These are phyloP conservation scores for Aspergillus sp. DNA, from an alignment of 2,329 filamentous ascomycete genomes.

Conservation along the genomic window DNA sequence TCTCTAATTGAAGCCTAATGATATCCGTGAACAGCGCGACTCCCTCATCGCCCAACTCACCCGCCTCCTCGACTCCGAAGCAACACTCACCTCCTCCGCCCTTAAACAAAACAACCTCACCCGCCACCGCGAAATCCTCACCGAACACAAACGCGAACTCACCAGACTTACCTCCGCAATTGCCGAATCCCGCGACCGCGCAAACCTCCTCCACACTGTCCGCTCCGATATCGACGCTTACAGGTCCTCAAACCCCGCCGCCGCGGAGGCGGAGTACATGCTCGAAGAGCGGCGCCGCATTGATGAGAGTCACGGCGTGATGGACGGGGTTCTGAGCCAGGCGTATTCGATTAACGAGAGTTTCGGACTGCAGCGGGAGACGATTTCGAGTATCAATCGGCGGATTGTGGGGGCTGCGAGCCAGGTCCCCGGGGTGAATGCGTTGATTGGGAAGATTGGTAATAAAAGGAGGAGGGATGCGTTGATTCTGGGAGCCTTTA, in stretches of 20 bases:
- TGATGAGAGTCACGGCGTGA: slow-evolving; percentile 86
- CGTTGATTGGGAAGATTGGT: slow-evolving; percentile 87
- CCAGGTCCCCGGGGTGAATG: slow-evolving; percentile 91
- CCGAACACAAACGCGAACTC: slow-evolving; percentile 84
- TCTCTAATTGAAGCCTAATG: background rate
- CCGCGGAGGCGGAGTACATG: slow-evolving; percentile 95
- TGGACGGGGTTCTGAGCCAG: slow-evolving; percentile 88
- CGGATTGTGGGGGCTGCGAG: slow-evolving; percentile 87
- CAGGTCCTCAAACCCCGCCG: slow-evolving; percentile 77
- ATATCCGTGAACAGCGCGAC: slow-evolving; percentile 67
- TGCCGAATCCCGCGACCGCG: slow-evolving; percentile 77
- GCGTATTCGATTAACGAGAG: slow-evolving; percentile 96
- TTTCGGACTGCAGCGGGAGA: slow-evolving; percentile 86
- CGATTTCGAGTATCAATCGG: slow-evolving; percentile 83
- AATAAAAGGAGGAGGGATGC: slow-evolving; percentile 94
- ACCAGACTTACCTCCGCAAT: slow-evolving; percentile 74
- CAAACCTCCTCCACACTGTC: slow-evolving; percentile 88
- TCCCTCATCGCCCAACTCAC: slow-evolving; percentile 78
- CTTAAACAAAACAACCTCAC: slow-evolving; percentile 97
- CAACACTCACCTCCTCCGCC: slow-evolving; percentile 81
- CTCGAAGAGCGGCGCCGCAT: slow-evolving; percentile 83
- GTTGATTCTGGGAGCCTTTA: slow-evolving; percentile 88
- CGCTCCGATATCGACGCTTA: slow-evolving; percentile 91
- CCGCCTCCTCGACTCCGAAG: slow-evolving; percentile 91
- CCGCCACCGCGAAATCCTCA: slow-evolving; percentile 86